These are phyloP conservation scores for Allantophomopsis cytisporea DNA, from an alignment of 2,329 filamentous ascomycete genomes.

Conservation along the genomic window DNA sequence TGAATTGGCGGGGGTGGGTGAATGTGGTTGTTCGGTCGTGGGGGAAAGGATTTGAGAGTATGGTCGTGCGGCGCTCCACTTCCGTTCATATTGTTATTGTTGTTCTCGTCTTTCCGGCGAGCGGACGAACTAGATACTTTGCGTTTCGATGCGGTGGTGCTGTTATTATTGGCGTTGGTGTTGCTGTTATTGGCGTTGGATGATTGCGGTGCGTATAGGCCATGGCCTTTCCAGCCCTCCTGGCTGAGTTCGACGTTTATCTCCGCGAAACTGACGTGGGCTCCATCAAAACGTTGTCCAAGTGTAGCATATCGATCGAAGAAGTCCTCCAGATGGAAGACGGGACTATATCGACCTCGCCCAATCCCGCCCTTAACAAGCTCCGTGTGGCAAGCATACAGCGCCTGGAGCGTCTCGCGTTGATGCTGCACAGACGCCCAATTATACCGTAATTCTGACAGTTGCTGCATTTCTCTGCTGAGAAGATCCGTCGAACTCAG, in stretches of 20 bases:
- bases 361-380: constrained; percentile 61
- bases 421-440: constrained; percentile 76
- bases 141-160: constrained; percentile 26
- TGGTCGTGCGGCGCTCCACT: constrained; percentile 18
- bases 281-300: constrained; percentile 52
- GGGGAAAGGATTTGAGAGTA: constrained; percentile 11
- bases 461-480: constrained; percentile 65
- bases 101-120: constrained; percentile 24
- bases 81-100: constrained; percentile 17
- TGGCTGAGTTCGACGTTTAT: constrained; percentile 45
- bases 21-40: constrained; percentile 8
- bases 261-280: constrained; percentile 60
- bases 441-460: constrained; percentile 59
- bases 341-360: constrained; percentile 60
- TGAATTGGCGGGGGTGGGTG: constrained; percentile 1
- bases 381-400: constrained; percentile 68
- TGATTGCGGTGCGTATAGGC: constrained; percentile 29
- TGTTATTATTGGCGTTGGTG: constrained; percentile 24
- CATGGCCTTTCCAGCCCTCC: constrained; percentile 37
- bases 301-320: constrained; percentile 64
- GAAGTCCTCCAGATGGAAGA: constrained; percentile 79
- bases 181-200: constrained; percentile 27
- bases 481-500: constrained; percentile 57
- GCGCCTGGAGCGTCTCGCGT: constrained; percentile 61
- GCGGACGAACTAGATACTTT: constrained; percentile 9